These are phyloP conservation scores for Thelonectria olida DNA, from an alignment of 2,329 filamentous ascomycete species.

Conservation along the genomic window DNA sequence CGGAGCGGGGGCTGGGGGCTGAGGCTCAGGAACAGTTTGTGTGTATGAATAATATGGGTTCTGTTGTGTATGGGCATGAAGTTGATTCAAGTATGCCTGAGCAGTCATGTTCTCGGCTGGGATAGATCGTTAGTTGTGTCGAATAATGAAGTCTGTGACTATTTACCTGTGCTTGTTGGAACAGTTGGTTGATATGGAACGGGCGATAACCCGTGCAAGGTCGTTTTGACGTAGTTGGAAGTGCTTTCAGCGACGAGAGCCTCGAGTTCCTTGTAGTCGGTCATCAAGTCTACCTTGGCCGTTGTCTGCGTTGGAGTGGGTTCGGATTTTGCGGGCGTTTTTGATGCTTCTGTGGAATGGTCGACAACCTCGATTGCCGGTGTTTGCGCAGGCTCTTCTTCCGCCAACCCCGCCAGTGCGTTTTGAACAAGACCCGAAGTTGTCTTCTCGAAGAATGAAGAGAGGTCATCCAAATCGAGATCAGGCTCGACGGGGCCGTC, in stretches of 20 bases:
- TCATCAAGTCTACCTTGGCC: conserved; percentile 45
- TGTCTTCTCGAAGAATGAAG: conserved; percentile 54
- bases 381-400: conserved; percentile 34
- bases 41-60: conserved; percentile 48
- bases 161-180: conserved; percentile 50
- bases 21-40: conserved; percentile 48
- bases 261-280: conserved; percentile 54
- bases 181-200: conserved; percentile 54
- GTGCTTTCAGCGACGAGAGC: conserved; percentile 56
- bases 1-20: conserved; percentile 39
- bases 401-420: conserved; percentile 49
- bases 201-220: conserved; percentile 53
- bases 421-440: conserved; percentile 52
- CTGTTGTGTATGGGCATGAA: conserved; percentile 49
- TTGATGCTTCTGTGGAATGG: conserved; percentile 31
- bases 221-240: conserved; percentile 55
- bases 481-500: conserved; percentile 43
- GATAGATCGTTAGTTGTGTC: conserved; percentile 10
- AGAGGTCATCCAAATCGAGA: conserved; percentile 52
- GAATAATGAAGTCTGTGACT: not conserved
- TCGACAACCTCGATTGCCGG: conserved; percentile 34
- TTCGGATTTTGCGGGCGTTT: conserved; percentile 39
- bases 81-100: conserved; percentile 49
- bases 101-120: conserved; percentile 46
- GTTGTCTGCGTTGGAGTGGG: conserved; percentile 36